phyloP scores from a whole-genome alignment of 345 rosid genomes.

The Camelina laxa region DNA sequence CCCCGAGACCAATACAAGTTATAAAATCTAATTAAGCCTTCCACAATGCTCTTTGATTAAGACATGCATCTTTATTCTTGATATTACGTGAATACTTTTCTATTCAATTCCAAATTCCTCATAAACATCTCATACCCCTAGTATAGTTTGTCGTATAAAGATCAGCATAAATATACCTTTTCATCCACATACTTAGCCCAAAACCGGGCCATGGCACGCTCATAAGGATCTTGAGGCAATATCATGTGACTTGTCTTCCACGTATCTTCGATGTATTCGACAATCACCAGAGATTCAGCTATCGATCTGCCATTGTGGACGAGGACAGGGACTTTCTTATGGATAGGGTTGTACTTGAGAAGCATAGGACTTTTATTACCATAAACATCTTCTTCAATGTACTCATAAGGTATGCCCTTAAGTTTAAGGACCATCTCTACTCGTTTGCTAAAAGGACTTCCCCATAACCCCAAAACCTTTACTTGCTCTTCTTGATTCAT shows the following conservation, averaged over 20 bases:
- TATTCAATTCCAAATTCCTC: not conserved
- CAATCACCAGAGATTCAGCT: constrained; percentile 53
- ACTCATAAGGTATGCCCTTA: constrained; percentile 58
- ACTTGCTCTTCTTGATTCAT: constrained; percentile 48
- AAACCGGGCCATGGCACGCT: constrained; percentile 57
- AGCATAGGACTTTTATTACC: constrained; percentile 53
- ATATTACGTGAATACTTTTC: constrained; percentile 2
- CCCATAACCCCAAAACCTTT: constrained; percentile 50
- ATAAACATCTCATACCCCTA: not conserved
- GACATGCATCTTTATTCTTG: not conserved
- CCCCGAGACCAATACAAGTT: not conserved
- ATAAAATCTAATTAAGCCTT: not conserved
- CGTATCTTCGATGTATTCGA: constrained; percentile 62
- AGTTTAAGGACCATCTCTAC: constrained; percentile 55
- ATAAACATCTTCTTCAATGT: constrained; percentile 53
- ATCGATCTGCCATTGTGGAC: constrained; percentile 52
- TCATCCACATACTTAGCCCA: constrained; percentile 64
- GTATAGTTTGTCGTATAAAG: not conserved
- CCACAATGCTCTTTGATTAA: not conserved
- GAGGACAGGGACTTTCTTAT: constrained; percentile 64
- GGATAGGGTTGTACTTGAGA: constrained; percentile 51
- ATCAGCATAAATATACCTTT: constrained; percentile 41
- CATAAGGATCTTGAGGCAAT: constrained; percentile 56
- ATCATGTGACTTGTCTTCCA: constrained; percentile 50
- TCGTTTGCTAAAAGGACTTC: constrained; percentile 54